Conservation (phyloP, 2,329 filamentous ascomycete species). For the Fusarium buxicola region DNA sequence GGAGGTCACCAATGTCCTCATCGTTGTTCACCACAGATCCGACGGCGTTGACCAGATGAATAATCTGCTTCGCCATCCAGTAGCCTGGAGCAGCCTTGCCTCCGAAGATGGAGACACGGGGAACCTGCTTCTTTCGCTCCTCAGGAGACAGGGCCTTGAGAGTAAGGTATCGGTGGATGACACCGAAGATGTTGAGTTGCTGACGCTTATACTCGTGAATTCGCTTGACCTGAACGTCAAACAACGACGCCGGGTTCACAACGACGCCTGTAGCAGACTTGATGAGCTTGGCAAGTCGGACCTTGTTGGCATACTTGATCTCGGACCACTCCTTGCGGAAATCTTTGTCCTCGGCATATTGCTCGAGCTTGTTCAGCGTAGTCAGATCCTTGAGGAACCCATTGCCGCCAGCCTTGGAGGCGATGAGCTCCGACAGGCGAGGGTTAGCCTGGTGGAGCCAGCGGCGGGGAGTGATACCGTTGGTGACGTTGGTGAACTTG, state of each 20-base stretch:
- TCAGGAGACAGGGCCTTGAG: slow-evolving; percentile 88
- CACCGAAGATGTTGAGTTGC: slow-evolving; percentile 98
- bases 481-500: slow-evolving; percentile 99
- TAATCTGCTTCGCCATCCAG: slow-evolving; percentile 99
- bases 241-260: slow-evolving; percentile 89
- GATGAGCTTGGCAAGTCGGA: slow-evolving; percentile 91
- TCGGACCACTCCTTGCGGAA: slow-evolving; percentile 96
- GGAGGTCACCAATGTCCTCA: slow-evolving; percentile 87
- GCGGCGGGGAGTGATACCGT: slow-evolving; percentile 93
- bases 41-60: slow-evolving; percentile 95
- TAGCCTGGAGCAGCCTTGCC: slow-evolving; percentile 98
- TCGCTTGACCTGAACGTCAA: slow-evolving; percentile 98
- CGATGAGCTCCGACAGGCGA: slow-evolving; percentile 89
- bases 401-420: slow-evolving; percentile 84
- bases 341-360: slow-evolving; percentile 83
- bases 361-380: slow-evolving; percentile 84
- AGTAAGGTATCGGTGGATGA: slow-evolving; percentile 91
- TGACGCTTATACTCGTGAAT: slow-evolving; percentile 99
- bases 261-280: slow-evolving; percentile 81
- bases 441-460: slow-evolving; percentile 99
- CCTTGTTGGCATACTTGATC: slow-evolving; percentile 97
- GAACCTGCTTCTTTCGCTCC: slow-evolving; percentile 86
- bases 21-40: slow-evolving; percentile 93
- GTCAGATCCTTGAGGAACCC: slow-evolving; percentile 93
- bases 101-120: slow-evolving; percentile 95